phyloP scores from a whole-genome alignment of 305 asterid species.

The Fraxinus velutina region DNA sequence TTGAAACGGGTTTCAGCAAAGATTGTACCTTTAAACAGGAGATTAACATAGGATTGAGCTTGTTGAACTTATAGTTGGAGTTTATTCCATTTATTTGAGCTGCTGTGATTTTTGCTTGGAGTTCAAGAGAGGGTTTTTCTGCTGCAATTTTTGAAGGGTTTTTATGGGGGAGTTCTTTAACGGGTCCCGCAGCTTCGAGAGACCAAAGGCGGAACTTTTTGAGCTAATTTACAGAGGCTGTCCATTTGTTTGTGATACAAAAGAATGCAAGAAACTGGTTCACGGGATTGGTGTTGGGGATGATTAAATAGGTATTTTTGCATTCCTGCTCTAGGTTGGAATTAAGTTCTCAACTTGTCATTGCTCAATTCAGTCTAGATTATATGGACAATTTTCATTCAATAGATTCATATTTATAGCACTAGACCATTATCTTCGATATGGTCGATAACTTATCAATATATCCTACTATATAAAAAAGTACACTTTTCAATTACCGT shows the following conservation, averaged over 20 bases:
- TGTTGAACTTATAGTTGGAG: not conserved
- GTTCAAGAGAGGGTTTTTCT: not conserved
- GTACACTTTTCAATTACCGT: too few species aligned
- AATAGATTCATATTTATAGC: not conserved
- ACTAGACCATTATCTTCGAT: not conserved
- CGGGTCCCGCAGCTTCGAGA: not conserved
- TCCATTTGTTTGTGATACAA: not conserved
- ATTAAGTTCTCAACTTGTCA: too few species aligned
- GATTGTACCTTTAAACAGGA: slow-evolving; percentile 30
- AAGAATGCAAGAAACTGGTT: not conserved
- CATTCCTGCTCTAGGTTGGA: not conserved
- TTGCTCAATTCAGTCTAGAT: too few species aligned
- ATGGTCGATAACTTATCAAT: not conserved
- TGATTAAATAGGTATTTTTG: not conserved
- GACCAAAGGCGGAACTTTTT: not conserved
- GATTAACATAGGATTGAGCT: slow-evolving; percentile 22
- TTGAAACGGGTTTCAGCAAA: slow-evolving; percentile 26
- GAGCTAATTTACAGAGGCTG: not conserved
- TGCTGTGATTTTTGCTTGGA: not conserved
- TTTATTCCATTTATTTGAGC: slow-evolving; percentile 21
- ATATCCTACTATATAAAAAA: too few species aligned
- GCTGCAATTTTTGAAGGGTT: not conserved
- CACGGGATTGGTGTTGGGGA: not conserved
- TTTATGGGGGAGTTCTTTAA: not conserved
- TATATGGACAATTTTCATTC: not conserved